Base-by-base conservation (phyloP, 139 green algal genomes). In the Limnomonas spitsbergensis region DNA sequence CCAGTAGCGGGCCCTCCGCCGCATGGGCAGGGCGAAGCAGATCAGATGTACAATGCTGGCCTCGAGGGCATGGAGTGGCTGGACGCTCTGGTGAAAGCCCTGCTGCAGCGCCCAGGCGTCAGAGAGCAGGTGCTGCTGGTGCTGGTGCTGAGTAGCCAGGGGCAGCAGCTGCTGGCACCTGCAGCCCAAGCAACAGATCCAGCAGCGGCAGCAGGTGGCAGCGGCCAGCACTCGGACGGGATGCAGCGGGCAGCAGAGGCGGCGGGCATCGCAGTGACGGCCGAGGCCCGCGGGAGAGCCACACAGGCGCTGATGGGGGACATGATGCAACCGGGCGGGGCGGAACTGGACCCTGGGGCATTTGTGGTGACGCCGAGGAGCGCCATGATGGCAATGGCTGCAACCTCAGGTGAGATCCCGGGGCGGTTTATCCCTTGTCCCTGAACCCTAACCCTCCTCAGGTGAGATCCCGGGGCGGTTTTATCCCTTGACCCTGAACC, bases 201-300 rank as follows among this genome's bases (percentile, higher is more conserved):
- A n/a, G n/a, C n/a, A n/a, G 47, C 14, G 47, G 14, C 47, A 29
- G 47, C 47, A 29, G 47, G 20, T 61, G 47, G 47, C 47, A 61
- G 47, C 47, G 14, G 47, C 47, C 47, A 20, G 47, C 47, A 61
- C 14, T 20, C 20, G 20, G 47, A 61, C 14, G 47, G 47, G 14
- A 61, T 61, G 47, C 47, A 61, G 47, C 47, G 47, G 14, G 47
- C 47, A 61, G 47, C 47, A 61, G 47, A 61, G 47, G 47, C 47
- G 20, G 47, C 47, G 14, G 47, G 47, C 47, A 61, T 61, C 14
- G 47, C 47, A 14, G 47, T 61, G 14, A 61, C 47, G 14, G 47
- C 20, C 14, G 47, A 61, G 47, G 47, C 47, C 47, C 47, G 47
- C 20, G 47, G 47, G 14, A 61, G 47, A 14, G 14, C 20, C 14